phyloP scores from a whole-genome alignment of 179 eudicot genomes.

The Beta lomatogona region DNA sequence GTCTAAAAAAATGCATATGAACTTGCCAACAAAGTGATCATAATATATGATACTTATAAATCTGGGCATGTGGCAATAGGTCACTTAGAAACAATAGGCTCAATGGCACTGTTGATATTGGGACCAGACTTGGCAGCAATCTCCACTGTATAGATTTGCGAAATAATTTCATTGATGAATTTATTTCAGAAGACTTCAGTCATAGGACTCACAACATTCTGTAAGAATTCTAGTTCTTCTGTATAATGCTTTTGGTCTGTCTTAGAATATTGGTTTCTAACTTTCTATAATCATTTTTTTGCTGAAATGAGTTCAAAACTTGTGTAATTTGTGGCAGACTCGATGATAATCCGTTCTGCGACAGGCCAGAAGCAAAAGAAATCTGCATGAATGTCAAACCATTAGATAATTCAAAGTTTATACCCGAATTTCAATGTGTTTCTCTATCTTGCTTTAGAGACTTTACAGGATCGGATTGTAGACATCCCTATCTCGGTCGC shows the following conservation, averaged over 20 bases:
- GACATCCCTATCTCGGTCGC: conserved; percentile 56
- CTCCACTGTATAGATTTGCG: conserved; percentile 56
- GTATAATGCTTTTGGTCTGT: background rate
- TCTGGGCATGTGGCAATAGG: conserved; percentile 30
- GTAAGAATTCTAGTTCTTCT: conserved; percentile 16
- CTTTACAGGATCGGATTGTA: conserved; percentile 50
- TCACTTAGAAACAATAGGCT: conserved; percentile 51
- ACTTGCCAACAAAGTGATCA: background rate
- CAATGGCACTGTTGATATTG: conserved; percentile 55
- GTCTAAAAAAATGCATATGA: conserved; percentile 7
- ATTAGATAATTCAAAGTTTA: conserved; percentile 25
- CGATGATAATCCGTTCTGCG: conserved; percentile 47
- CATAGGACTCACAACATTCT: conserved; percentile 16
- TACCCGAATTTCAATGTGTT: conserved; percentile 37
- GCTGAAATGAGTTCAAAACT: conserved; percentile 24
- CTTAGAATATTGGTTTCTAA: background rate
- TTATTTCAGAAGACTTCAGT: conserved; percentile 32
- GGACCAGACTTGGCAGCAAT: conserved; percentile 40
- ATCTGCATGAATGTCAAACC: conserved; percentile 29
- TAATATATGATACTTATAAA: background rate
- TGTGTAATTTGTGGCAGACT: conserved; percentile 47
- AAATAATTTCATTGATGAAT: conserved; percentile 43
- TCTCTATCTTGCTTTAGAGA: conserved; percentile 41
- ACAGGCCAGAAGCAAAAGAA: conserved; percentile 32
- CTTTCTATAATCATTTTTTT: background rate